Evolutionary conservation across 2,329 filamentous ascomycete species (phyloP), one percentile per base, ranked within the genome.

Genomic region (Aspergillus unguis): DNA sequence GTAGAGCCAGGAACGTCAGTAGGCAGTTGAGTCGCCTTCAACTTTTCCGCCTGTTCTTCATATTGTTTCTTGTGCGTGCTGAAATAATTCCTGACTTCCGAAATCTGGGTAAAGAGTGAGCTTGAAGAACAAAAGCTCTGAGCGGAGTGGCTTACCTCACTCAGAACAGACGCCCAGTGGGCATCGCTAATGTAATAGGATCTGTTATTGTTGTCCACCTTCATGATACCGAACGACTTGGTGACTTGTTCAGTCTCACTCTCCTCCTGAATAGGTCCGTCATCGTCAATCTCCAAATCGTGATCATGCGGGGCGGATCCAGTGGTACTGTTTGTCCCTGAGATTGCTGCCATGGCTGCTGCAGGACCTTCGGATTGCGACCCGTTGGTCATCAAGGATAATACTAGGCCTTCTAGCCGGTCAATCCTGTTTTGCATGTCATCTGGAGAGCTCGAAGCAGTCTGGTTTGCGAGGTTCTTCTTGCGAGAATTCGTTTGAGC

Each of bases 381-480:
- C 52, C 90, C 90, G 70, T 89, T 92, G 66, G 92, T 92, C 92
- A 97, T 96, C 67, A 97, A 74, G 28, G 90, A 95, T 59, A 97
- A 75, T 56, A 97, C 92, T 70, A 97, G 77, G 62, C 89, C 88
- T 80, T 97, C 92, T 60, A 97, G 80, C 64, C 92, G 85, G 77
- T 97, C 92, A 75, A 97, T 97, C 70, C 94, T 88, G 68, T 95
- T 95, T 76, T 97, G 92, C 92, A 97, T 96, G 73, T 96, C 92
- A 80, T 96, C 92, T 45, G 92, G 90, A 62, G 81, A 79, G 52
- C 80, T 79, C 74, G 83, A 74, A 47, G 75, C 61, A 50, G 75
- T 81, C 71, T 86, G 82, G 65, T 77, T 79, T 35, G 72, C 62
- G 6, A 64, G 63, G 52, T 72, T 85, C 79, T 90, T 95, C 73